phyloP scores from a whole-genome alignment of 176 grass and related monocot species.

The Cenchrus americanus region DNA sequence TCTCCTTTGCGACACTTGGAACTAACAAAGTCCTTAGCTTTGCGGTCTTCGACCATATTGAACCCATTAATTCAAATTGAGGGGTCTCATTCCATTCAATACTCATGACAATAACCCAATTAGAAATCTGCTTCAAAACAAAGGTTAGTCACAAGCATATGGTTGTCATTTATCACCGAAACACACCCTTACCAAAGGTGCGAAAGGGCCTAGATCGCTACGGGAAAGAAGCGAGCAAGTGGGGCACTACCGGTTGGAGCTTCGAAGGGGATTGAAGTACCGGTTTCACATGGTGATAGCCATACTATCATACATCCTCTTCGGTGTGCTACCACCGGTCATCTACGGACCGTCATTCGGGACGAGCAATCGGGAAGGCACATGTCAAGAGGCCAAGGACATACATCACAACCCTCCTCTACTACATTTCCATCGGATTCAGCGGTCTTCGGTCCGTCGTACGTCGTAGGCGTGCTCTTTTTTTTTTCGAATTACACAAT shows the following conservation, averaged over 20 bases:
- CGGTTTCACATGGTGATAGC: constrained; percentile 60
- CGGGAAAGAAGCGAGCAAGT: constrained; percentile 27
- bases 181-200: no score
- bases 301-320: constrained; percentile 69
- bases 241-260: constrained; percentile 66
- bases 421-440: constrained; percentile 65
- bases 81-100: no score
- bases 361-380: constrained; percentile 65
- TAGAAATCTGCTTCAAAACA: no score
- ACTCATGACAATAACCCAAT: no score
- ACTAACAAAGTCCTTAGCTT: no score
- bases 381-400: constrained; percentile 55
- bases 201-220: no score
- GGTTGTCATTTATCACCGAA: no score
- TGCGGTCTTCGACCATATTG: no score
- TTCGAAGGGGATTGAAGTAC: constrained; percentile 62
- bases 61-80: no score
- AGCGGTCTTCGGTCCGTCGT: constrained; percentile 63
- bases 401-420: constrained; percentile 63
- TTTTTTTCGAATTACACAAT: no score
- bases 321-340: constrained; percentile 69
- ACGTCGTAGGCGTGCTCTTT: constrained; percentile 55
- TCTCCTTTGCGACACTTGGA: no score
- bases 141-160: no score
- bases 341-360: constrained; percentile 70